These are phyloP conservation scores for Tulasnella sp. DNA, from an alignment of 768 basidiomycete species.

Conservation along the genomic window DNA sequence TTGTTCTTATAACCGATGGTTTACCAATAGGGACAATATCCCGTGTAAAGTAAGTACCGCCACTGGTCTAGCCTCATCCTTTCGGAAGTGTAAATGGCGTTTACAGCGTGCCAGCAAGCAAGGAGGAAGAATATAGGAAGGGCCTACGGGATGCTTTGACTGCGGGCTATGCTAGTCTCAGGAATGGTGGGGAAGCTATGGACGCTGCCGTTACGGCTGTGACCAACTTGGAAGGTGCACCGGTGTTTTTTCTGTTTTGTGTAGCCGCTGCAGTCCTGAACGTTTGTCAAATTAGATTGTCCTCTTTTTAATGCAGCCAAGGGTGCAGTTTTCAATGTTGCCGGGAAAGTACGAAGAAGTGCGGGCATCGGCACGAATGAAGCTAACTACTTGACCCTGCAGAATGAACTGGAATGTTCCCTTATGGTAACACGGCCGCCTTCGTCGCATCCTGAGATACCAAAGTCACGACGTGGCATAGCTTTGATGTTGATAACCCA, in stretches of 20 bases:
- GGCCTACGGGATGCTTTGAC: constrained; percentile 48
- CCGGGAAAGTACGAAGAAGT: constrained; percentile 52
- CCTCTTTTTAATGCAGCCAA: constrained; percentile 73
- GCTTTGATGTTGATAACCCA: constrained; percentile 59
- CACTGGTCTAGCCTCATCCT: not conserved
- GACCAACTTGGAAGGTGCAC: constrained; percentile 65
- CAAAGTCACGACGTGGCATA: constrained; percentile 51
- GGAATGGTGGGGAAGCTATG: constrained; percentile 67
- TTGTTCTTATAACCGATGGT: not conserved
- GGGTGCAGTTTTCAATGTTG: constrained; percentile 76
- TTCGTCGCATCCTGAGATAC: constrained; percentile 50
- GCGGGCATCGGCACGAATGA: not conserved
- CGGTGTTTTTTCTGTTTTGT: constrained; percentile 15
- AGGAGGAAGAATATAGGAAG: constrained; percentile 47
- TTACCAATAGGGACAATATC: not conserved
- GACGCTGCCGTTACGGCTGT: constrained; percentile 75
- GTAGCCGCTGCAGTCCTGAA: not conserved
- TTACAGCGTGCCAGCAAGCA: constrained; percentile 50
- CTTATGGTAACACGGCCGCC: constrained; percentile 77
- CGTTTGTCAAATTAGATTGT: constrained; percentile 41
- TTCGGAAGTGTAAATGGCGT: not conserved
- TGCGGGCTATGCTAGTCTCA: constrained; percentile 57
- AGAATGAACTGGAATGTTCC: constrained; percentile 80
- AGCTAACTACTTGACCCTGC: not conserved
- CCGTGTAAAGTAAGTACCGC: not conserved